Evolutionary conservation across 2,329 filamentous ascomycete genomes (phyloP), one percentile per base, ranked within the genome.

Genomic region (Pseudogymnoascus sp.): DNA sequence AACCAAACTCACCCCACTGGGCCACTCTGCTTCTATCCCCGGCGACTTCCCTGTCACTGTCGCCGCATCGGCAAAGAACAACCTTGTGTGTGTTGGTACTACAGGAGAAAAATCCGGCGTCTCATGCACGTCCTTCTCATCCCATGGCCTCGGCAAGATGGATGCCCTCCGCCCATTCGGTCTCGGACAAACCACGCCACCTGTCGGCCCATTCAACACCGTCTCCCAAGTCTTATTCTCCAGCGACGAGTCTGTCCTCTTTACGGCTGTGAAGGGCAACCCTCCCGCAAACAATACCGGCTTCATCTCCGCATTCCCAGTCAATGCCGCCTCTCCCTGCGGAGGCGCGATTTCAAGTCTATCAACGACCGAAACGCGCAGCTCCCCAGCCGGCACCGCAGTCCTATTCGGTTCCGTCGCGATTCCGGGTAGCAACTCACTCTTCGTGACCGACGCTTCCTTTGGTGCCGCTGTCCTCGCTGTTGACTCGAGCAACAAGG

Each of bases 191-290:
- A 78, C 76, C 0, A 85, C 80, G 0, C 84, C 85, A 0, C 83
- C 85, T 0, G 69, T 74, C 0, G 84, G 83, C 0, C 83, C 84
- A 0, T 71, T 74, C 2, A 84, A 85, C 69, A 85, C 81, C 0
- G 76, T 86, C 2, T 85, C 83, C 0, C 82, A 87, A 6, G 75
- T 78, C 0, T 82, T 85, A 68, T 87, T 86, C 72, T 82, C 80
- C 0, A 70, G 70, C 0, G 82, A 87, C 59, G 76, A 82, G 63
- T 72, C 69, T 0, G 75, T 71, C 1, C 72, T 88, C 0, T 76
- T 81, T 58, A 76, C 80, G 0, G 84, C 80, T 1, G 82, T 87
- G 39, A 88, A 88, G 71, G 84, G 84, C 1, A 76, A 85, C 60
- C 80, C 80, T 0, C 65, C 74, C 0, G 71, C 71, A 4, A 83